Percentiles rank a stretch among this genome's conserved stretches.
Evolutionary conservation across 495 filamentous ascomycete genomes (phyloP).

Genomic region (Lentithecium fluviatile): DNA sequence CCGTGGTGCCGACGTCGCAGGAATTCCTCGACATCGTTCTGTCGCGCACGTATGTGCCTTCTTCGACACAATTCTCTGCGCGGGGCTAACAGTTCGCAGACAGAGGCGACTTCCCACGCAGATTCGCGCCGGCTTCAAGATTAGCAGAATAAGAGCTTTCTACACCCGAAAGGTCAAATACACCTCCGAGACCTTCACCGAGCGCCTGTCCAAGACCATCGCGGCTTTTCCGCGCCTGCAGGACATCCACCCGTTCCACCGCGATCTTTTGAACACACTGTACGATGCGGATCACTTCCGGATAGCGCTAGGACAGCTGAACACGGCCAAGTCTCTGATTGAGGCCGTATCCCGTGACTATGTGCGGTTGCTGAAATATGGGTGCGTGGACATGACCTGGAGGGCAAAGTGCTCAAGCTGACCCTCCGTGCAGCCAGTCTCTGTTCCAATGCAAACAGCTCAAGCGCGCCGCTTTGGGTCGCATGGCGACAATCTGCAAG

Average conservation of each 20-base stretch:
- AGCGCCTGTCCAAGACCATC: constrained; percentile 85
- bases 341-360: constrained; percentile 95
- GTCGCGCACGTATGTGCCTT: constrained; percentile 48
- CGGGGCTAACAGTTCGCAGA: constrained; percentile 53
- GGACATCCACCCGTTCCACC: constrained; percentile 97
- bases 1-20: constrained; percentile 87
- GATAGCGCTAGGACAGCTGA: constrained; percentile 93
- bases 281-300: constrained; percentile 98
- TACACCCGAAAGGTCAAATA: constrained; percentile 94
- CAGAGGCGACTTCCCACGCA: constrained; percentile 94
- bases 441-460: constrained; percentile 95
- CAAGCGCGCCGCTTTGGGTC: constrained; percentile 82
- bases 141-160: constrained; percentile 83
- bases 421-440: constrained; percentile 54
- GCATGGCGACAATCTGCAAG: constrained; percentile 95
- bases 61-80: neutral
- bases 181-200: constrained; percentile 94
- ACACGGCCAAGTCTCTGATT: constrained; percentile 92
- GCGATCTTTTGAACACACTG: constrained; percentile 77
- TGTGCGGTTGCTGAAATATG: constrained; percentile 90
- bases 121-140: constrained; percentile 94
- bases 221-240: constrained; percentile 91
- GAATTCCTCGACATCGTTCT: constrained; percentile 98
- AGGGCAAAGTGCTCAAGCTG: too few species aligned
- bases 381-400: constrained; percentile 33